Conservation (phyloP, 441 rosid genomes). For the Melastoma candidum region DNA sequence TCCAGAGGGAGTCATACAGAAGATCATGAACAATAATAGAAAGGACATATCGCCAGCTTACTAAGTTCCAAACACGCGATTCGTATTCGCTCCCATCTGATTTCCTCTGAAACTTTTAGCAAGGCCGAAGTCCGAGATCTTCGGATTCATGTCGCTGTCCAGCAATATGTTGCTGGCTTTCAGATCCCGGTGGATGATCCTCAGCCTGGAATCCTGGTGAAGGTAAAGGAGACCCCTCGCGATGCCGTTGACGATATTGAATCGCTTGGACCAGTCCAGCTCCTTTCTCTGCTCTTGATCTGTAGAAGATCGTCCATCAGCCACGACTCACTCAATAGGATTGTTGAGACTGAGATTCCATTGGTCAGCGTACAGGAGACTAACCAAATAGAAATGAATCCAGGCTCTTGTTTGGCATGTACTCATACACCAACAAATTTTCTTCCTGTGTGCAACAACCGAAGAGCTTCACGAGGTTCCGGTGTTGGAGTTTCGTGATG, state of each 20-base stretch:
- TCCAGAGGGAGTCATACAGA: too few species aligned
- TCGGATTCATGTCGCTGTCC: conserved; percentile 4
- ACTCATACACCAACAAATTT: conserved; percentile 3
- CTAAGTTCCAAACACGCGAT: neutral
- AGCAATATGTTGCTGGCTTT: conserved; percentile 5
- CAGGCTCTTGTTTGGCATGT: conserved; percentile 6
- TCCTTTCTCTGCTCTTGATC: neutral
- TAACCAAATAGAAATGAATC: conserved; percentile 2
- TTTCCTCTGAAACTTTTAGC: conserved; percentile 5
- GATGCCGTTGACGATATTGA: conserved; percentile 2
- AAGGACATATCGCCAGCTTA: too few species aligned
- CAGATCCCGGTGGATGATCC: conserved; percentile 5
- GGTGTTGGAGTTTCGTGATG: conserved; percentile 10
- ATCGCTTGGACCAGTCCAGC: neutral
- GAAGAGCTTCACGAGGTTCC: conserved; percentile 3
- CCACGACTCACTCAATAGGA: too few species aligned
- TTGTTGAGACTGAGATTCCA: neutral
- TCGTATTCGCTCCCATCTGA: conserved; percentile 2
- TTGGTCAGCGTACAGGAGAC: neutral
- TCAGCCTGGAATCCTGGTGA: conserved; percentile 6
- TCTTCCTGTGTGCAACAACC: conserved; percentile 6
- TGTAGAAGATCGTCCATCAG: neutral
- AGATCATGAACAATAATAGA: too few species aligned
- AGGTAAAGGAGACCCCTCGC: conserved; percentile 4
- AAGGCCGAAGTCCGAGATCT: conserved; percentile 5